Percentiles rank a stretch among this genome's conserved stretches.
Conservation (phyloP, 2,329 filamentous ascomycete genomes). For the Aspergillus oerlinghausenensis region DNA sequence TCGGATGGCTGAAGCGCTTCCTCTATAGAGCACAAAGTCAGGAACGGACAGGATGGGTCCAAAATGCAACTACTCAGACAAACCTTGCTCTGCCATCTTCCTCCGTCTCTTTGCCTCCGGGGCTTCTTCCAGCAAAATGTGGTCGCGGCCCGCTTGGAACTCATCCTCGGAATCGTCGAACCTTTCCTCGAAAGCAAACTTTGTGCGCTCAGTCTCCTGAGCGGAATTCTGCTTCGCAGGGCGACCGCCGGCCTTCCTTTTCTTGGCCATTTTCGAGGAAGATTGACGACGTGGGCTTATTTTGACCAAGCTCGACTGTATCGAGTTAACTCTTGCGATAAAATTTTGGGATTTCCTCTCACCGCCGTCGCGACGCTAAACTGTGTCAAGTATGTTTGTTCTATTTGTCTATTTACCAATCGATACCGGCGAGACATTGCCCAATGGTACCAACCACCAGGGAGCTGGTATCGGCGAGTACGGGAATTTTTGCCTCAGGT, state of each 20-base stretch:
- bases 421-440: too few relatives aligned
- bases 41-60: neutral
- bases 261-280: conserved; percentile 46
- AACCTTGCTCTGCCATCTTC: conserved; percentile 64
- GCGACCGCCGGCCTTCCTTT: conserved; percentile 63
- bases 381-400: conserved; percentile 19
- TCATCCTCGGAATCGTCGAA: conserved; percentile 93
- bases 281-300: neutral
- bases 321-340: conserved; percentile 20
- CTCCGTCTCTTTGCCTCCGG: conserved; percentile 73
- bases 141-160: conserved; percentile 81
- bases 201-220: conserved; percentile 23
- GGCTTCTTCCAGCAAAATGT: conserved; percentile 77
- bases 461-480: neutral
- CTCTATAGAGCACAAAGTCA: conserved; percentile 39
- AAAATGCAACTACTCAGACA: conserved; percentile 3
- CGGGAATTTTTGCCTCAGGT: neutral
- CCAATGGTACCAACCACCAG: neutral
- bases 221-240: conserved; percentile 31
- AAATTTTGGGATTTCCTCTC: conserved; percentile 32
- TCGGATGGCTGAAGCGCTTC: conserved; percentile 55
- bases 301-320: conserved; percentile 1
- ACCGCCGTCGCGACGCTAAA: conserved; percentile 25
- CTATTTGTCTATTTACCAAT: neutral
- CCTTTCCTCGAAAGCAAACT: conserved; percentile 56